Evolutionary conservation across 176 grass and related monocot genomes (phyloP).

Genomic region (Oryza glumipatula): DNA sequence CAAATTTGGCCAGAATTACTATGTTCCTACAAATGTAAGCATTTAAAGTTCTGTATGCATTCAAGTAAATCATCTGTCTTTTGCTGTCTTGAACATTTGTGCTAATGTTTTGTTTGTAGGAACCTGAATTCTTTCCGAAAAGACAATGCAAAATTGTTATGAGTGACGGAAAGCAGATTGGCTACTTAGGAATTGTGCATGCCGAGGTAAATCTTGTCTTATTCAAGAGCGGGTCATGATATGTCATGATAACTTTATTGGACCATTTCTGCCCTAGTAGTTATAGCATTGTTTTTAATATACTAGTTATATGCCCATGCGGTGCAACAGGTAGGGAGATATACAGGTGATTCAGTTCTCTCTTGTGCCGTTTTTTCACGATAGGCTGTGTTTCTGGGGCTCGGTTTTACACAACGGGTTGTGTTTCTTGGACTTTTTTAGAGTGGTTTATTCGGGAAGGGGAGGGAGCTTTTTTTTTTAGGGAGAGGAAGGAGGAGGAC

Average conservation of each 20-base stretch:
- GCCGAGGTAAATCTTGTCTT: slow-evolving; percentile 58
- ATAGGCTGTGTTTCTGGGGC: too few relatives aligned
- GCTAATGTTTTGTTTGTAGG: slow-evolving; percentile 50
- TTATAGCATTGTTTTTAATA: not conserved
- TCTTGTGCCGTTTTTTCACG: too few relatives aligned
- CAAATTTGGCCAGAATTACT: slow-evolving; percentile 58
- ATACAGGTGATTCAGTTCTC: too few relatives aligned
- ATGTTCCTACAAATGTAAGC: slow-evolving; percentile 73
- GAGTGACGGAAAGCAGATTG: slow-evolving; percentile 69
- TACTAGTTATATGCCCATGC: too few relatives aligned
- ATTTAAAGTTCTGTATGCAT: slow-evolving; percentile 13
- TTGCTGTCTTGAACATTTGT: slow-evolving; percentile 22
- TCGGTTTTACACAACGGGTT: too few relatives aligned
- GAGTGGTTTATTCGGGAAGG: too few relatives aligned
- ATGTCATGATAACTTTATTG: too few relatives aligned
- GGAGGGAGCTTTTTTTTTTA: too few relatives aligned
- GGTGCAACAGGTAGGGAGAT: too few relatives aligned
- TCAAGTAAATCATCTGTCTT: slow-evolving; percentile 24
- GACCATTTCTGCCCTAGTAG: slow-evolving; percentile 1
- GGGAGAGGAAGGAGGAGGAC: too few relatives aligned
- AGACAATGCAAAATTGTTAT: slow-evolving; percentile 84
- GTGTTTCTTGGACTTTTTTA: too few relatives aligned
- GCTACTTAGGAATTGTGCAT: slow-evolving; percentile 86
- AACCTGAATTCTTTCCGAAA: slow-evolving; percentile 89
- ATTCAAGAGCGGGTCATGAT: too few relatives aligned